Percentiles rank a stretch among this genome's conserved stretches.
These are phyloP conservation scores for Pilobolus umbonatus DNA, from an alignment of 192 early-diverging fungal species.

Conservation along the genomic window DNA sequence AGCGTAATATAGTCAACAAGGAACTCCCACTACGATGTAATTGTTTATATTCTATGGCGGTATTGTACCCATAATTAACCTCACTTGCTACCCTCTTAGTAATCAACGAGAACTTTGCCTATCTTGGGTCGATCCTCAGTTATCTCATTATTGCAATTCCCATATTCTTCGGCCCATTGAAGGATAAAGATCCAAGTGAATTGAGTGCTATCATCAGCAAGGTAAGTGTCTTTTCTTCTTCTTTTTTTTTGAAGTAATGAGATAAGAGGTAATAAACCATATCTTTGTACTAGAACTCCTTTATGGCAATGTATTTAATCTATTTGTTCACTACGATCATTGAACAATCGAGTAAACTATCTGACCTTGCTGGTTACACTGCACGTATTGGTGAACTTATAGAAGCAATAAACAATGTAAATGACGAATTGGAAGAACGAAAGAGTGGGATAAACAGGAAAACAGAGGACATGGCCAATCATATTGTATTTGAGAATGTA, in stretches of 20 bases:
- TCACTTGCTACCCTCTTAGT: constrained; percentile 21
- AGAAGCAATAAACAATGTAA: constrained; percentile 58
- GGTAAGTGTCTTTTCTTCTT: constrained; percentile 20
- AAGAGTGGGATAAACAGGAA: constrained; percentile 27
- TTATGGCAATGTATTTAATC: constrained; percentile 82
- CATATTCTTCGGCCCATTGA: constrained; percentile 77
- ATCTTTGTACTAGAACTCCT: constrained; percentile 50
- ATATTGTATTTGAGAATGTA: constrained; percentile 36
- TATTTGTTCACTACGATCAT: constrained; percentile 71
- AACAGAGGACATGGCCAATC: not conserved
- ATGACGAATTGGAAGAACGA: constrained; percentile 44
- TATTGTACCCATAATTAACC: constrained; percentile 1
- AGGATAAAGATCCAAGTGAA: constrained; percentile 59
- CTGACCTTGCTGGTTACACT: constrained; percentile 78
- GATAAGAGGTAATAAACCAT: not conserved
- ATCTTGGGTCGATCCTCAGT: constrained; percentile 75
- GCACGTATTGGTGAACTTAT: constrained; percentile 78
- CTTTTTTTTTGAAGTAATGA: not conserved
- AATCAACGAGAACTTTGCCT: constrained; percentile 60
- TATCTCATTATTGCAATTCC: constrained; percentile 81
- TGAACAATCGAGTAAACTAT: constrained; percentile 60
- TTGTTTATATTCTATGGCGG: not conserved
- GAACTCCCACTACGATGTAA: constrained; percentile 46
- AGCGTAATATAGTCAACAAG: constrained; percentile 54
- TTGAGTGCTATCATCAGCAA: constrained; percentile 73